A percentile compares a stretch with the other conserved stretches of the same genome.
Conservation (phyloP, 768 basidiomycete genomes). For the Tulasnella sp. region DNA sequence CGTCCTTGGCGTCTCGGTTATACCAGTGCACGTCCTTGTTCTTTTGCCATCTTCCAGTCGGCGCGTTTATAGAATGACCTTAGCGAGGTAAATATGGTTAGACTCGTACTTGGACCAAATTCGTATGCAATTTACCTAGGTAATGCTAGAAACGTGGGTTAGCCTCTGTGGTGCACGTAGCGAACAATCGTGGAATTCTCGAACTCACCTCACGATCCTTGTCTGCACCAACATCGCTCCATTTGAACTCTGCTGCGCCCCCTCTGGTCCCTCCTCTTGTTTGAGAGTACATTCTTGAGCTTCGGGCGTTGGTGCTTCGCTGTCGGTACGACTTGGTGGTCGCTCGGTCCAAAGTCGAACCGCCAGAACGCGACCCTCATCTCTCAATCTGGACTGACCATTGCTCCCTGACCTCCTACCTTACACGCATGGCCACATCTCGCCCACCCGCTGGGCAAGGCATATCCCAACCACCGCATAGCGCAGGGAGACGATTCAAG, state of each 20-base stretch:
- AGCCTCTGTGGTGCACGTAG: slow-evolving; percentile 4
- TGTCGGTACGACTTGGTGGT: not conserved
- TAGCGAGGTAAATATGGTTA: not conserved
- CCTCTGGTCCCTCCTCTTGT: slow-evolving; percentile 80
- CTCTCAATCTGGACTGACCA: not conserved
- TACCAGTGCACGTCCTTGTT: slow-evolving; percentile 99
- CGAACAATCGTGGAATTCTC: slow-evolving; percentile 30
- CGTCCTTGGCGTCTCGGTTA: slow-evolving; percentile 58
- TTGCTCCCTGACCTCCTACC: not conserved
- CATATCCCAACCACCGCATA: slow-evolving; percentile 47
- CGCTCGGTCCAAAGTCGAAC: not conserved
- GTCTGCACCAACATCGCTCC: slow-evolving; percentile 87
- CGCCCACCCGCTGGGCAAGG: slow-evolving; percentile 13
- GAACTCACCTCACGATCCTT: slow-evolving; percentile 83
- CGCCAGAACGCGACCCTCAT: not conserved
- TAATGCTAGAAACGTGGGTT: slow-evolving; percentile 65
- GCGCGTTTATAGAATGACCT: slow-evolving; percentile 92
- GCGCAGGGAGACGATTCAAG: slow-evolving; percentile 45
- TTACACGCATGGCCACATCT: not conserved
- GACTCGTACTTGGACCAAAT: not conserved
- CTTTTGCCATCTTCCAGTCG: slow-evolving; percentile 96
- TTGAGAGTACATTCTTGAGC: slow-evolving; percentile 23
- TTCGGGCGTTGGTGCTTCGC: not conserved
- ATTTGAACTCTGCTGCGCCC: slow-evolving; percentile 91
- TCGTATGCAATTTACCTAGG: slow-evolving; percentile 46